Evolutionary conservation across 306 rosid species (phyloP), one percentile per base, ranked within the genome.

Genomic region (Trichosanthes cucumerina): DNA sequence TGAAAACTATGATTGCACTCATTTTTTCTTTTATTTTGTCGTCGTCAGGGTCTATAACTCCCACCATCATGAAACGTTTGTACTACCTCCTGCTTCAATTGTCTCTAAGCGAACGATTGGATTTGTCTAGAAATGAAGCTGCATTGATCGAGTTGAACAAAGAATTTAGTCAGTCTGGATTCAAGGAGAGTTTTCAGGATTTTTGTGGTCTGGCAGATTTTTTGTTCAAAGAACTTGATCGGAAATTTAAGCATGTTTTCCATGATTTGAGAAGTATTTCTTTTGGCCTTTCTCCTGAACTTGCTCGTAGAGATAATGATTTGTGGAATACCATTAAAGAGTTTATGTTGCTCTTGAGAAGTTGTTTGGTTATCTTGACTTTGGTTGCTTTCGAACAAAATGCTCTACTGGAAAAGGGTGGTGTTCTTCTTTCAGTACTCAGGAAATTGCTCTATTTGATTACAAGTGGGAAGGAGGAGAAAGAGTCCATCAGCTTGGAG

Each of bases 361-460:
- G 92, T 79, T 88, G 88, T 80, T 65, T 92, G 77, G 81, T 85
- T 49, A 54, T 82, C 58, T 80, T 91, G 85, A 86, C 87, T 9
- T 68, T 86, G 68, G 81, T 82, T 8, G 78, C 54, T 53, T 64
- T 77, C 54, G 89, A 87, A 43, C 88, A 76, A 16, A 66, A 47
- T 28, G 70, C 79, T n/a, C 36, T 85, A 50, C 71, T 79, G 24
- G 85, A 82, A 77, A 94, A 86, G 44, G 66, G 34, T 75, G 80
- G 80, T 28, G 56, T 26, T 80, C 63, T 94, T 62, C 85, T 83
- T 16, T 75, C 63, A 15, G 60, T 88, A 7, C 78, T 92, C 54
- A 82, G 77, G 78, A 62, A 80, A 7, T 82, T 90, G 36, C 59
- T 81, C 59, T 79, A 85, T 19, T 50, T 82, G 46, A 71, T 82